Base-by-base conservation (phyloP, 305 asterid genomes). In the Fraxinus angustifolia region DNA sequence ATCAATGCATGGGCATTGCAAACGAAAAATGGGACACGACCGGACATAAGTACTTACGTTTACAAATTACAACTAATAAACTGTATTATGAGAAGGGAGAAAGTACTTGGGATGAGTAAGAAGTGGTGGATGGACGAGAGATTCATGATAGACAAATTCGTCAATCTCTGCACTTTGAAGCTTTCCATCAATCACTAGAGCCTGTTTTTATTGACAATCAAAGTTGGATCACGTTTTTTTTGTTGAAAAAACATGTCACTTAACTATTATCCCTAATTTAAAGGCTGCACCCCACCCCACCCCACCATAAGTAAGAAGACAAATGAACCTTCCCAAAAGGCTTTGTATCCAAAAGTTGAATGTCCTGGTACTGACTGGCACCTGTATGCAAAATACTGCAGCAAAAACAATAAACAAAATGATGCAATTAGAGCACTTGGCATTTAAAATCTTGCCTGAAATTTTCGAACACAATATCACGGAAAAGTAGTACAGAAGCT, bases 141-240 rank as follows among this genome's bases (percentile, higher is more conserved):
- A 93, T 85, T 95, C 99, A 87, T 95, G 99, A 86, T 95, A 95
- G 83, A 95, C 89, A 83, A 95, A 95, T 87, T 95, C 99, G 87
- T 95, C 99, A 17, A 90, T 90, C 84, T 95, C 99, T 77, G 99
- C 98, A 88, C 98, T 95, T 79, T 93, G 99, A 81, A 93, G 95
- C 92, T 95, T 95, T 12, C 99, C 99, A 85, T 95, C 99, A 79
- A 95, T 93, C 48, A 95, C 98, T 34, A 95, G 90, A 73, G 97
- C 98, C 99, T 95, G 88, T 79, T 79, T 3, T 76, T 30, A 16
- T 56, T 19, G 31, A 3, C 35, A 28, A 48, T 4, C 65, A 19
- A 45, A 73, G 19, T 16, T 36, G 8, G 58, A 71, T 40, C 42
- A 38, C 26, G 8, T 50, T 4, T 5, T 45, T 12, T 0, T 26